Evolutionary conservation across 108 stramenopile genomes (phyloP).

Genomic region (Fistulifera solaris): DNA sequence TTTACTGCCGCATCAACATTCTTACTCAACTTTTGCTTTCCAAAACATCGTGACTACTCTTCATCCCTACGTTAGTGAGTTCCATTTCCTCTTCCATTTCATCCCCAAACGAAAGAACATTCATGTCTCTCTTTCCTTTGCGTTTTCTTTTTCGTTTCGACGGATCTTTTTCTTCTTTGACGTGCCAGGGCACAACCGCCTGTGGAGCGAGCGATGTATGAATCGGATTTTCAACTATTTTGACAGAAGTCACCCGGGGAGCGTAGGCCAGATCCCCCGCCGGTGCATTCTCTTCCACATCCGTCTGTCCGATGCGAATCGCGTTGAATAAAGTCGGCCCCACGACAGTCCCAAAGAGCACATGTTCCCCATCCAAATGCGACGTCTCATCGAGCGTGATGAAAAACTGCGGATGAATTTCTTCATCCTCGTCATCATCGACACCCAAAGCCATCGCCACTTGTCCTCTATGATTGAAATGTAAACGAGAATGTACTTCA

Average conservation of each 20-base stretch:
- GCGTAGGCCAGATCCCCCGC: slow-evolving; percentile 36
- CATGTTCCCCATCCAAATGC: slow-evolving; percentile 86
- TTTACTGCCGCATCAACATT: slow-evolving; percentile 21
- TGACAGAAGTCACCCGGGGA: slow-evolving; percentile 56
- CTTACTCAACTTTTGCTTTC: slow-evolving; percentile 27
- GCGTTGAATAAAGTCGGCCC: slow-evolving; percentile 94
- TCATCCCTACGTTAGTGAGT: slow-evolving; percentile 17
- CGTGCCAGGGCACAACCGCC: slow-evolving; percentile 41
- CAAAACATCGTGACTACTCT: slow-evolving; percentile 59
- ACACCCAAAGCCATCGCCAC: slow-evolving; percentile 85
- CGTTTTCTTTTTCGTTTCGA: slow-evolving; percentile 18
- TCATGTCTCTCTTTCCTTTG: slow-evolving; percentile 61
- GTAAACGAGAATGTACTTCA: slow-evolving; percentile 82
- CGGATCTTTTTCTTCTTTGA: slow-evolving; percentile 11
- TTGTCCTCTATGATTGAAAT: slow-evolving; percentile 90
- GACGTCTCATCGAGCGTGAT: slow-evolving; percentile 86
- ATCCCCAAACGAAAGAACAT: slow-evolving; percentile 83
- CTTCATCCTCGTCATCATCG: slow-evolving; percentile 24
- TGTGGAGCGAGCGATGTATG: slow-evolving; percentile 61
- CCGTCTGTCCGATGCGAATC: slow-evolving; percentile 76
- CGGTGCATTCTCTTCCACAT: slow-evolving; percentile 32
- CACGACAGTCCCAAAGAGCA: slow-evolving; percentile 81
- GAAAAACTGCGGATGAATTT: slow-evolving; percentile 91
- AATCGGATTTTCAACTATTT: slow-evolving; percentile 83
- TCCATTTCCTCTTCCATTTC: slow-evolving; percentile 50